A percentile compares a stretch with the other conserved stretches of the same genome.
Evolutionary conservation across 345 rosid species (phyloP).

Genomic region (Eucalyptus virginea): DNA sequence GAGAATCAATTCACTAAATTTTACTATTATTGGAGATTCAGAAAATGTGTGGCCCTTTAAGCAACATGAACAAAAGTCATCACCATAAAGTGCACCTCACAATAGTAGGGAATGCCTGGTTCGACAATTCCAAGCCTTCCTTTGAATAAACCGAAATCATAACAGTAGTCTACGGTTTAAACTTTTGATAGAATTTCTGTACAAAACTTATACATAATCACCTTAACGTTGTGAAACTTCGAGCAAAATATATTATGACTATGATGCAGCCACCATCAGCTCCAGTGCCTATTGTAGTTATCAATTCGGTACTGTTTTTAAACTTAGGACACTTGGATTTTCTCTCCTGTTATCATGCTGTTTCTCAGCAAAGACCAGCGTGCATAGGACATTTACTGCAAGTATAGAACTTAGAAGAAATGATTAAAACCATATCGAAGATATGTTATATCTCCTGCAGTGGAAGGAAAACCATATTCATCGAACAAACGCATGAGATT

Average conservation of each 20-base stretch:
- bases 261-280: background rate
- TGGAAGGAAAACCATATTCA: conserved; percentile 97
- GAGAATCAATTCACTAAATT: background rate
- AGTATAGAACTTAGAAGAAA: background rate
- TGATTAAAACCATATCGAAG: background rate
- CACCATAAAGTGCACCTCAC: background rate
- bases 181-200: background rate
- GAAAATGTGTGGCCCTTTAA: background rate
- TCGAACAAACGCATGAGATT: conserved; percentile 86
- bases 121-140: background rate
- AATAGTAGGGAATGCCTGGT: background rate
- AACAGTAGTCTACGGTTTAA: background rate
- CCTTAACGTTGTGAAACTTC: background rate
- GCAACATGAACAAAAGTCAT: background rate
- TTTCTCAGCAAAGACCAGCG: background rate
- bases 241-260: background rate
- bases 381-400: background rate
- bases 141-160: background rate
- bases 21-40: background rate
- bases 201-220: background rate
- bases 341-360: background rate
- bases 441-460: conserved; percentile 97
- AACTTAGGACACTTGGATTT: background rate
- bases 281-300: background rate
- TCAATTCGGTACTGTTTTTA: background rate